These are phyloP conservation scores for Cryphonectria carpinicola DNA, from an alignment of 2,329 filamentous ascomycete genomes.

Conservation along the genomic window DNA sequence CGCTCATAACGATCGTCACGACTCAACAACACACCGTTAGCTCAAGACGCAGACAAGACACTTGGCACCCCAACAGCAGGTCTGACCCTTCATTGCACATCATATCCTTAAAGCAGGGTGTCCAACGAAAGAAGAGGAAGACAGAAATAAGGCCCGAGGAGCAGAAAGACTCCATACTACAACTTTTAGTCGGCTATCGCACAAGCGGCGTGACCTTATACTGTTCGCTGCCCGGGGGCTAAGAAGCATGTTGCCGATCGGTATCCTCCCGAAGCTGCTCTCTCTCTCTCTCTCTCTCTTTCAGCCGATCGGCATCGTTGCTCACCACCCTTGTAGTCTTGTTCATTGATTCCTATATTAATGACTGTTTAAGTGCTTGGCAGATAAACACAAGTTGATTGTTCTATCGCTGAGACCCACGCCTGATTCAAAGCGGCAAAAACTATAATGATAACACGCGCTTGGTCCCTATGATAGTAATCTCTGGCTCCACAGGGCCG, in stretches of 20 bases:
- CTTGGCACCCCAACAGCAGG: neutral
- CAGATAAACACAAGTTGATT: neutral
- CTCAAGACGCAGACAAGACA: neutral
- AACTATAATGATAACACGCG: conserved; percentile 17
- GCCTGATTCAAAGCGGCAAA: neutral
- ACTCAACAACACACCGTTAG: neutral
- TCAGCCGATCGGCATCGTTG: neutral
- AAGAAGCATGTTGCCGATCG: neutral
- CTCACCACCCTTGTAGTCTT: neutral
- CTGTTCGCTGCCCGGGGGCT: neutral
- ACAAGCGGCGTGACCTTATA: neutral
- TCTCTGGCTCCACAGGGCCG: neutral
- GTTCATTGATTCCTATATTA: neutral
- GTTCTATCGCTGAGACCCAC: conserved; percentile 15
- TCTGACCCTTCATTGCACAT: neutral
- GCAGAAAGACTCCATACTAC: neutral
- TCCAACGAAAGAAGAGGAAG: neutral
- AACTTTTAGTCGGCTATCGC: neutral
- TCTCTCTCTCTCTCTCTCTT: neutral
- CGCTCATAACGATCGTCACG: neutral
- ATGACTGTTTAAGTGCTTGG: neutral
- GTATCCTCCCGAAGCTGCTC: neutral
- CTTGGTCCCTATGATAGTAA: neutral
- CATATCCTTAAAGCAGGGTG: neutral
- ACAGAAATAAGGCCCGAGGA: neutral